phyloP scores from a whole-genome alignment of 78 protist genomes.

The Tieghemostelium lacteum region DNA sequence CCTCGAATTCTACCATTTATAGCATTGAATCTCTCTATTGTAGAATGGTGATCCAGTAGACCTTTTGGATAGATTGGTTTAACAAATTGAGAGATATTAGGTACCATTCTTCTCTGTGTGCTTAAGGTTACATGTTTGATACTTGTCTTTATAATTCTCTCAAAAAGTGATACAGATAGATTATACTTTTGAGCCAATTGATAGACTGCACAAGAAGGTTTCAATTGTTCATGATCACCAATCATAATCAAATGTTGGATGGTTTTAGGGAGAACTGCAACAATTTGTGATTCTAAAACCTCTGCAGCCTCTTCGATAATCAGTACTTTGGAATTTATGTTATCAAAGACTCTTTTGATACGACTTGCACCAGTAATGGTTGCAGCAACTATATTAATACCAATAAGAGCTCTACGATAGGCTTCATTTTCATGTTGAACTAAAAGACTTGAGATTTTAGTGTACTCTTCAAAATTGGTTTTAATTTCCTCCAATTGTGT shows the following conservation, averaged over 20 bases:
- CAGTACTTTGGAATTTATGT: constrained; percentile 27
- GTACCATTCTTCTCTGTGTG: constrained; percentile 92
- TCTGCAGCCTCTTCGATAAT: constrained; percentile 83
- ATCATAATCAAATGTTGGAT: constrained; percentile 87
- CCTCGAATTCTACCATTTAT: constrained; percentile 22
- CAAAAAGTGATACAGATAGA: constrained; percentile 86
- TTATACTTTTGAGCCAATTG: constrained; percentile 35
- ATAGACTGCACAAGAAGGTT: constrained; percentile 80
- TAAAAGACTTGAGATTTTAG: neutral
- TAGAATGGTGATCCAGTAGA: constrained; percentile 32
- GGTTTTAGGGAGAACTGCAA: constrained; percentile 62
- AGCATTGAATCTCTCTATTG: neutral
- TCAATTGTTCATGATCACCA: constrained; percentile 95
- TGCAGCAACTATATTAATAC: constrained; percentile 49
- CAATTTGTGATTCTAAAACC: constrained; percentile 88
- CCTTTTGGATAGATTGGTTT: constrained; percentile 61
- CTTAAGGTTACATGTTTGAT: constrained; percentile 28
- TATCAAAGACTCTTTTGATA: constrained; percentile 18
- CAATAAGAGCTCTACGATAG: neutral
- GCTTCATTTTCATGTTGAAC: constrained; percentile 32
- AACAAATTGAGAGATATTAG: constrained; percentile 83
- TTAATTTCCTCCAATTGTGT: neutral
- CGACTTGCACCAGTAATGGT: constrained; percentile 56
- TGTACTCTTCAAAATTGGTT: neutral
- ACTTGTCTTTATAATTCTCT: constrained; percentile 81